A percentile compares a stretch with the other conserved stretches of the same genome.
phyloP scores from a whole-genome alignment of 331 rosid genomes.

The Acacia pycnantha region DNA sequence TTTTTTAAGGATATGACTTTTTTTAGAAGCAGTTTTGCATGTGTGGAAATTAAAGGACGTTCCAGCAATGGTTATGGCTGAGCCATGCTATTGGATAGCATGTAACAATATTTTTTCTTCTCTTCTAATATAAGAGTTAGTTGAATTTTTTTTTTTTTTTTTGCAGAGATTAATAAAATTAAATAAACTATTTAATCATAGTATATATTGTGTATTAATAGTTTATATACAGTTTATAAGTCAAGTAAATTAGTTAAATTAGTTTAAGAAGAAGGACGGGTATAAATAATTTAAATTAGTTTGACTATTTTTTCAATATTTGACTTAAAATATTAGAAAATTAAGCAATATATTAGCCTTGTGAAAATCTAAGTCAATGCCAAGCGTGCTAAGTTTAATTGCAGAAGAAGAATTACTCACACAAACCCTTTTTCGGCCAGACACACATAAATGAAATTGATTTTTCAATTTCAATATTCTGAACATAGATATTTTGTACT shows the following conservation, averaged over 20 bases:
- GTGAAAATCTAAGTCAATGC: not conserved
- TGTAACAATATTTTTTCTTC: too few species aligned
- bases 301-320: too few species aligned
- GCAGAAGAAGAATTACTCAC: too few species aligned
- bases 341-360: not conserved
- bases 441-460: not conserved
- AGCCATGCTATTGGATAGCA: not conserved
- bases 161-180: too few species aligned
- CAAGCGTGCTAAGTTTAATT: not conserved
- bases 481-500: not conserved
- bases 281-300: too few species aligned
- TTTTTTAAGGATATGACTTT: not conserved
- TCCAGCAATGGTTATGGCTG: not conserved
- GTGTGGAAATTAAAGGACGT: not conserved
- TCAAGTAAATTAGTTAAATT: too few species aligned
- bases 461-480: not conserved
- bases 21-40: not conserved
- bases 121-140: too few species aligned
- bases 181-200: too few species aligned
- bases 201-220: too few species aligned
- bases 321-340: not conserved
- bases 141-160: too few species aligned
- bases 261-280: fast-evolving
- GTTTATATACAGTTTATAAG: too few species aligned
- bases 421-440: not conserved